Percentiles rank a stretch among this genome's conserved stretches.
Conservation (phyloP, 768 basidiomycete species). For the Cystofilobasidium capitatum region DNA sequence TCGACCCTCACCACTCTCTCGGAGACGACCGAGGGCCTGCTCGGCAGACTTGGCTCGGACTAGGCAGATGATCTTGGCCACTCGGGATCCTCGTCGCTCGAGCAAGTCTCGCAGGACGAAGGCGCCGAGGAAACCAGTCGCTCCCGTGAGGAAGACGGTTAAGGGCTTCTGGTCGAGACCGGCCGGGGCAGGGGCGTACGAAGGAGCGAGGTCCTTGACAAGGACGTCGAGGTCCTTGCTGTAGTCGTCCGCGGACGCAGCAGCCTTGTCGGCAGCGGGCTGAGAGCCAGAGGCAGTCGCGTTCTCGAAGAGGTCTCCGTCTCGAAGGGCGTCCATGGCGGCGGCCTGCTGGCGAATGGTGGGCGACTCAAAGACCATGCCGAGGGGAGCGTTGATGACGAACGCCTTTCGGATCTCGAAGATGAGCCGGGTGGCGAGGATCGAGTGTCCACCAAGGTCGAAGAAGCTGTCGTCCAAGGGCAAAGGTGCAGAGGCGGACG, state of each 20-base stretch:
- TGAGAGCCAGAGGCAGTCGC: constrained; percentile 28
- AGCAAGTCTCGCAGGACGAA: constrained; percentile 80
- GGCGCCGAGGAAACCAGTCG: constrained; percentile 91
- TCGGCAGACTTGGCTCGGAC: constrained; percentile 61
- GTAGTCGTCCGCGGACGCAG: constrained; percentile 51
- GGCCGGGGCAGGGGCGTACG: constrained; percentile 55
- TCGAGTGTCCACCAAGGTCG: constrained; percentile 96
- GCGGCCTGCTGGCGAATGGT: constrained; percentile 67
- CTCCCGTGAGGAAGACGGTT: constrained; percentile 89
- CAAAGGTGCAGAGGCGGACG: constrained; percentile 64
- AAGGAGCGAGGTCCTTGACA: constrained; percentile 48
- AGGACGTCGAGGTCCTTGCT: constrained; percentile 65
- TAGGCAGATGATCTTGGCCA: constrained; percentile 84
- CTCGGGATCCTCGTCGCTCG: constrained; percentile 46
- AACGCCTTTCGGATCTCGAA: constrained; percentile 92
- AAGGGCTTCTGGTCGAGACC: constrained; percentile 50
- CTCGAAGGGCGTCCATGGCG: constrained; percentile 63
- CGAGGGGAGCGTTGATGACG: constrained; percentile 79
- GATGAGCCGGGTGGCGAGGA: constrained; percentile 90
- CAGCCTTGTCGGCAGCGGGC: constrained; percentile 27
- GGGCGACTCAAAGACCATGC: constrained; percentile 81
- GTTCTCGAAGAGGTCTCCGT: constrained; percentile 61
- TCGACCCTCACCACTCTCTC: constrained; percentile 61
- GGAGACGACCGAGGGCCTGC: constrained; percentile 59
- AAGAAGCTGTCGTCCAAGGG: constrained; percentile 92